These are phyloP conservation scores for Trichosporon sp. DNA, from an alignment of 1,284 basidiomycete species.

Conservation along the genomic window DNA sequence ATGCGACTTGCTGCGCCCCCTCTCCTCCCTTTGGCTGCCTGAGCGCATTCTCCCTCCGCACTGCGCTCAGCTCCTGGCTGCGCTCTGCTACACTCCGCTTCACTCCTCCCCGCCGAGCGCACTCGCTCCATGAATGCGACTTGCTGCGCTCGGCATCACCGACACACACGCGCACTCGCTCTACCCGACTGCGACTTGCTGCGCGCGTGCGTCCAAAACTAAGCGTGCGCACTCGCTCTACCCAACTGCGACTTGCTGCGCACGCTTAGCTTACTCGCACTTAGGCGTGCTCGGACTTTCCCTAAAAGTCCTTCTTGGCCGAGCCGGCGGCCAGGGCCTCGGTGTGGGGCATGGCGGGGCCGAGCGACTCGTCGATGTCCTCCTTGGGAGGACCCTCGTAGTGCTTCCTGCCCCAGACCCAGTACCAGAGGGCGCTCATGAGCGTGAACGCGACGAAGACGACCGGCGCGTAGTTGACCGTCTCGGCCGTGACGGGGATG, in stretches of 20 bases:
- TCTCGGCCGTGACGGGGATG: constrained; percentile 27
- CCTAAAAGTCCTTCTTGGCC: neutral
- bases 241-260: neutral
- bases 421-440: constrained; percentile 58
- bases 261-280: neutral
- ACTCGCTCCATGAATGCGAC: neutral
- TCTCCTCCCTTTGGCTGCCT: no score
- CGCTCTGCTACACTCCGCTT: no score
- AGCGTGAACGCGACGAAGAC: constrained; percentile 58
- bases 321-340: neutral
- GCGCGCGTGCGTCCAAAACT: neutral
- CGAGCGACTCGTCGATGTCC: constrained; percentile 5
- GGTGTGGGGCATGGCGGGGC: neutral
- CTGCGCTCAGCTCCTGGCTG: no score
- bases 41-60: no score
- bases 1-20: no score
- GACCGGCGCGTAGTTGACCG: constrained; percentile 53
- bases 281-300: neutral
- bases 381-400: constrained; percentile 37
- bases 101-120: no score
- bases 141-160: neutral
- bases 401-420: constrained; percentile 45
- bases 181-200: neutral
- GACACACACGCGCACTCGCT: neutral
- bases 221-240: neutral